phyloP scores from a whole-genome alignment of 768 basidiomycete species.

The Phanerochaete sordida region DNA sequence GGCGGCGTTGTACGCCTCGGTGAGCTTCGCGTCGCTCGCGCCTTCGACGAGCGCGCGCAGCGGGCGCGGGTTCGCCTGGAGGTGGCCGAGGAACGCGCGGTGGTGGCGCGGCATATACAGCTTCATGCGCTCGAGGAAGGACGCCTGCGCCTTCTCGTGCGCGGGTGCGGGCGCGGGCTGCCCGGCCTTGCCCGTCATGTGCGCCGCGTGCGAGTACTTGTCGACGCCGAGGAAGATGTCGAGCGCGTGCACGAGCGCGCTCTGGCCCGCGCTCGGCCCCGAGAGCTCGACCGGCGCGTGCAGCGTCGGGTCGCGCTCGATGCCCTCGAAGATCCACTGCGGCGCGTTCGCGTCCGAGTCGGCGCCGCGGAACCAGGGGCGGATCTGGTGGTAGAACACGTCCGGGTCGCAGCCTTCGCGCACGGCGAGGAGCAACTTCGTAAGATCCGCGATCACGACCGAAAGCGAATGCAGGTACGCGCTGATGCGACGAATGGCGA shows the following conservation, averaged over 20 bases:
- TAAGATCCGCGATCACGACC: slow-evolving; percentile 60
- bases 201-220: slow-evolving; percentile 33
- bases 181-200: slow-evolving; percentile 23
- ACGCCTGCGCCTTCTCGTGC: slow-evolving; percentile 8
- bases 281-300: slow-evolving; percentile 38
- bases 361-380: slow-evolving; percentile 64
- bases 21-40: slow-evolving; percentile 18
- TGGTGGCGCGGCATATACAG: slow-evolving; percentile 61
- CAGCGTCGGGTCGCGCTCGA: slow-evolving; percentile 30
- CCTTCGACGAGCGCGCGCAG: slow-evolving; percentile 41
- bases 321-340: slow-evolving; percentile 44
- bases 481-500: slow-evolving; percentile 46
- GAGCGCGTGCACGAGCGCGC: slow-evolving; percentile 52
- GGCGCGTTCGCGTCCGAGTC: slow-evolving; percentile 30
- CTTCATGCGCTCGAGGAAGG: slow-evolving; percentile 54
- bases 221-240: slow-evolving; percentile 54
- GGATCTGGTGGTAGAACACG: slow-evolving; percentile 53
- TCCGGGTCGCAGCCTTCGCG: slow-evolving; percentile 69
- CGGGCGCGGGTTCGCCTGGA: slow-evolving; percentile 43
- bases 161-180: slow-evolving; percentile 9
- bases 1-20: slow-evolving; percentile 45
- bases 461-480: slow-evolving; percentile 63
- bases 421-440: slow-evolving; percentile 56
- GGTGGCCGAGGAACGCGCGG: slow-evolving; percentile 53
- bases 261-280: slow-evolving; percentile 62